Evolutionary conservation across 1,139 yeast species (phyloP), one percentile per base, ranked within the genome.

Genomic region (Petasospora rhodanensis): DNA sequence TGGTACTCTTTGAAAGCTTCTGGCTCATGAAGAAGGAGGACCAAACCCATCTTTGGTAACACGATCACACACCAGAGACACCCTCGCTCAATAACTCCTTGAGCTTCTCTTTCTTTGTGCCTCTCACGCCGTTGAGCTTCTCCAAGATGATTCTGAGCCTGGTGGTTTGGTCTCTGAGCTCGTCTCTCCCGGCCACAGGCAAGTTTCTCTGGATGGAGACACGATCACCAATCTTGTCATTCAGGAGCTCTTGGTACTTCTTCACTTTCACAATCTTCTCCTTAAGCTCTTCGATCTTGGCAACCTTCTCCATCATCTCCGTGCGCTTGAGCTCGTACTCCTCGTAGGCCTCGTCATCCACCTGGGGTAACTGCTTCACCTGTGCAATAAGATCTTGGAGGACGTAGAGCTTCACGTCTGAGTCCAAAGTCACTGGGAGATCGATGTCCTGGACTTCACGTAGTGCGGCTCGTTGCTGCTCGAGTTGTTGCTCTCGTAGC

Each of bases 151-250:
- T 27, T n/a, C 31, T 40, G 13, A 46, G 18, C 18, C 36, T 46
- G 4, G 43, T 26, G 20, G 46, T 29, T 26, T 45, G 51, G 11
- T 38, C 38, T 11, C 30, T 19, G 11, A 45, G 15, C 8, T 38
- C 37, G 22, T 33, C 28, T 18, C 39, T 41, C 4, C 38, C 37
- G 8, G 44, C 34, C 5, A 32, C 33, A 2, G 43, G 42, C 11
- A 46, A 14, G 18, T 40, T 38, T 14, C 32, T 28, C 20, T 44
- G 45, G 4, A 45, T 43, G 7, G 37, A 29, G 2, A 16, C 20
- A 15, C 42, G 35, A 7, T 38, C 38, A 4, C 50, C 51, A 30
- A 47, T 35, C 31, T 47, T 49, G 15, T 31, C 9, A 2, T 16
- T 24, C 2, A 47, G 13, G 10, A 47, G 26, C 3, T 31, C 29